A percentile compares a stretch with the other conserved stretches of the same genome.
Conservation (phyloP, 83 land plant genomes). For the Picea mariana region DNA sequence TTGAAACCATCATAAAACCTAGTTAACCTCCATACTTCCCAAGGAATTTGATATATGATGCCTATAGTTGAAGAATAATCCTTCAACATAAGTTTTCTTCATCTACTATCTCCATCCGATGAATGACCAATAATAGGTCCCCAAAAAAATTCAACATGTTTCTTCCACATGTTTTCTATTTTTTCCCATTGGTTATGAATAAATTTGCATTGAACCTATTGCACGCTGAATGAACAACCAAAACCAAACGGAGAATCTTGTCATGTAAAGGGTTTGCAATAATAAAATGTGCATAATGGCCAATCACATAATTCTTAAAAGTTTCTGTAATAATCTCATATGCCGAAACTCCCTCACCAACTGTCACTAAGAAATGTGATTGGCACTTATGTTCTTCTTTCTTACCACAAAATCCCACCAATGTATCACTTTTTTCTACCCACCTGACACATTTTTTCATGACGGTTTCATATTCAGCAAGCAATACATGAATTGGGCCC, state of each 20-base stretch:
- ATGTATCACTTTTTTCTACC: not conserved
- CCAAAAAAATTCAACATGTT: not conserved
- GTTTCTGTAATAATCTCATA: not conserved
- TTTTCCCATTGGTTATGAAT: no score
- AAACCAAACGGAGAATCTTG: no score
- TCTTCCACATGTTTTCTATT: no score
- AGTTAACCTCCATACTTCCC: not conserved
- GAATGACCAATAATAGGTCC: not conserved
- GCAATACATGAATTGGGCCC: no score
- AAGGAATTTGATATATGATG: not conserved
- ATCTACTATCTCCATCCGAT: not conserved
- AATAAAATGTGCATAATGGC: no score
- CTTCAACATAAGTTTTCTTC: not conserved
- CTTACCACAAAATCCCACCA: not conserved
- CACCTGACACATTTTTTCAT: not conserved
- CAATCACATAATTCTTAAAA: not conserved
- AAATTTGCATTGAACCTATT: no score
- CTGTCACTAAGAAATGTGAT: not conserved
- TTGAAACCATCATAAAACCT: not conserved
- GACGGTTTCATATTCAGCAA: not conserved
- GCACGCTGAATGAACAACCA: no score
- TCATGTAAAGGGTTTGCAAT: no score
- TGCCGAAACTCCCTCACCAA: not conserved
- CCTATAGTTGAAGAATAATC: not conserved
- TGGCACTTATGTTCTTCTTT: not conserved